Percentiles rank a stretch among this genome's conserved stretches.
phyloP scores from a whole-genome alignment of 768 basidiomycete genomes.

The Trametes cinnabarina region DNA sequence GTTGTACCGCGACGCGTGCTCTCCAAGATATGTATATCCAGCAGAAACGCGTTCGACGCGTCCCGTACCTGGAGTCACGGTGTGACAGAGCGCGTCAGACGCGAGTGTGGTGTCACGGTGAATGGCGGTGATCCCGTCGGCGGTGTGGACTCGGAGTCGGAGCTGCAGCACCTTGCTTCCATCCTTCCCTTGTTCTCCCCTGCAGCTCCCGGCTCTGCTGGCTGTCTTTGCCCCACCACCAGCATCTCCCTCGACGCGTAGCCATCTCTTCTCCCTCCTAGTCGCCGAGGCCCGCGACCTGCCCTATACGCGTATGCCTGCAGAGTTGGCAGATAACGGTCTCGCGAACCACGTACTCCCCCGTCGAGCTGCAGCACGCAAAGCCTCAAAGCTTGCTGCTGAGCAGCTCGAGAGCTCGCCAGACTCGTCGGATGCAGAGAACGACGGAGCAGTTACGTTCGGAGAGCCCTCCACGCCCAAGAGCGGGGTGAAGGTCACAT shows the following conservation, averaged over 20 bases:
- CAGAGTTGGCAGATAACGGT: not conserved
- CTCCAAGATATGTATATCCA: no score
- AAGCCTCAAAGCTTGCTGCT: slow-evolving; percentile 22
- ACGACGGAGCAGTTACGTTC: slow-evolving; percentile 10
- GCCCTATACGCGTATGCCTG: not conserved
- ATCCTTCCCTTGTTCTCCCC: not conserved
- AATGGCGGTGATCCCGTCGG: not conserved
- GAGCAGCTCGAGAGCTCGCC: slow-evolving; percentile 27
- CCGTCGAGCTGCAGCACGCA: slow-evolving; percentile 24
- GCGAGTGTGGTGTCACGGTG: slow-evolving; percentile 5
- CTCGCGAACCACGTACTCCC: not conserved
- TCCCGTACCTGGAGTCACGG: not conserved
- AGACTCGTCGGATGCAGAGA: slow-evolving; percentile 17
- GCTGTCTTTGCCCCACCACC: not conserved
- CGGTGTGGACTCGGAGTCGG: not conserved
- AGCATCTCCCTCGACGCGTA: not conserved
- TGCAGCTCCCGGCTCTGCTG: no score
- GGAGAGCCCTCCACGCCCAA: slow-evolving; percentile 23
- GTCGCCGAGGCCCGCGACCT: not conserved
- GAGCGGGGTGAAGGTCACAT: slow-evolving; percentile 18
- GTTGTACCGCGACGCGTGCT: no score
- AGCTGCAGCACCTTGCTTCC: not conserved
- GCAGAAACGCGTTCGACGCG: no score
- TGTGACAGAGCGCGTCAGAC: slow-evolving; percentile 19
- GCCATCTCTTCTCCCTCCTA: not conserved